Conservation (phyloP, 2,329 filamentous ascomycete genomes). For the Fusarium palustre region DNA sequence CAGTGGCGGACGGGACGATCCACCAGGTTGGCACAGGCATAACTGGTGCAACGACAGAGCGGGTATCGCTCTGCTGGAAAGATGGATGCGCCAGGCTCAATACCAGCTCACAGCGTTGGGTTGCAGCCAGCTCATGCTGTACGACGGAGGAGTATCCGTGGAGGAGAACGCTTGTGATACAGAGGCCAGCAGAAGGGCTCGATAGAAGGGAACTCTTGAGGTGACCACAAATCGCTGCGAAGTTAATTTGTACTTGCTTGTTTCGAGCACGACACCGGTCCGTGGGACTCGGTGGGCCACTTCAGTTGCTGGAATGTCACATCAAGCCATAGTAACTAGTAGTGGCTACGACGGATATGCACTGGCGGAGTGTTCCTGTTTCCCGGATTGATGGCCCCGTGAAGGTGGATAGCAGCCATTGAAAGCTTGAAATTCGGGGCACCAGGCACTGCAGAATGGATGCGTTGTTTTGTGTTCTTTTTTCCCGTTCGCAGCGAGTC, state of each 20-base stretch:
- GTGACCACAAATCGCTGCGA: background rate
- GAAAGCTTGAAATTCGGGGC: constrained; percentile 10
- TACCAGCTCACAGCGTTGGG: constrained; percentile 43
- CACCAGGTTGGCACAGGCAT: constrained; percentile 43
- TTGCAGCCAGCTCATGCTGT: constrained; percentile 45
- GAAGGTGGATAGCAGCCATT: constrained; percentile 7
- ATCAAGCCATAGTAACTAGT: constrained; percentile 25
- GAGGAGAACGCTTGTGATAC: constrained; percentile 8
- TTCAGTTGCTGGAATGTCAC: constrained; percentile 40
- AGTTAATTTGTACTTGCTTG: constrained; percentile 10
- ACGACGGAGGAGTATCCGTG: constrained; percentile 23
- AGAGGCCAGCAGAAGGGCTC: constrained; percentile 1
- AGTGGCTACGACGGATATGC: constrained; percentile 3
- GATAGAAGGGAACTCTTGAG: background rate
- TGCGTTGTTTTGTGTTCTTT: constrained; percentile 11
- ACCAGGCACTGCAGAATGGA: background rate
- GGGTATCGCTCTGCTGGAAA: constrained; percentile 22
- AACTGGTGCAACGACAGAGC: constrained; percentile 33
- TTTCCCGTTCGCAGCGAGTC: background rate
- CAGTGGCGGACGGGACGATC: constrained; percentile 38
- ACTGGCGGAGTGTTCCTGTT: constrained; percentile 17
- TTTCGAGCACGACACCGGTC: constrained; percentile 33
- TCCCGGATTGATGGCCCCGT: constrained; percentile 12
- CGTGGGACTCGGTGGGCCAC: constrained; percentile 17
- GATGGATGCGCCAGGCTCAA: constrained; percentile 34